These are phyloP conservation scores for Pseudocercospora crystallina DNA, from an alignment of 2,329 filamentous ascomycete species.

Conservation along the genomic window DNA sequence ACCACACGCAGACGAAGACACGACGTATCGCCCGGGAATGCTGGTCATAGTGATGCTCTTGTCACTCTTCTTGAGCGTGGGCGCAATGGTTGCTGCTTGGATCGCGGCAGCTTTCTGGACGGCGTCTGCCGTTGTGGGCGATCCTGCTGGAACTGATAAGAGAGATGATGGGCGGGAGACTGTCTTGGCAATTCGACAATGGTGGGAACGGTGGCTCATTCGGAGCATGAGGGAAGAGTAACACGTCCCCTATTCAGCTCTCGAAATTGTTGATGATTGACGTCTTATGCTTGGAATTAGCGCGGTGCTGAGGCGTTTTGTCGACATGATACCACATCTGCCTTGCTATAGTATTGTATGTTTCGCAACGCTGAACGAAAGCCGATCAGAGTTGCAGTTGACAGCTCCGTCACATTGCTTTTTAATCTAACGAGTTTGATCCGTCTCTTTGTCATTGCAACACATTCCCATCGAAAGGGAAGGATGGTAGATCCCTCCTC, in stretches of 20 bases:
- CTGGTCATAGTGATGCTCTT: slow-evolving; percentile 56
- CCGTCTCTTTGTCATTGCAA: too few relatives aligned
- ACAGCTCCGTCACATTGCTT: too few relatives aligned
- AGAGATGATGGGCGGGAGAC: slow-evolving; percentile 62
- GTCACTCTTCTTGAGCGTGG: slow-evolving; percentile 57
- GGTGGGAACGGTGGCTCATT: slow-evolving; percentile 61
- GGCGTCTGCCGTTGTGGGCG: slow-evolving; percentile 52
- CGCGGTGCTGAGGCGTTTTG: slow-evolving; percentile 17
- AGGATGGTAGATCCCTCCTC: too few relatives aligned
- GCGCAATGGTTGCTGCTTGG: slow-evolving; percentile 58
- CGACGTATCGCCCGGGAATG: slow-evolving; percentile 42
- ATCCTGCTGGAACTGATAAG: slow-evolving; percentile 58
- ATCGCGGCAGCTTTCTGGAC: slow-evolving; percentile 63
- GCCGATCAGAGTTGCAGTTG: too few relatives aligned
- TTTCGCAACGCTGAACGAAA: too few relatives aligned
- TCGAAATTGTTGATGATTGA: slow-evolving; percentile 1
- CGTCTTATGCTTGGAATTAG: slow-evolving; percentile 10
- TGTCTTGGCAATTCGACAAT: slow-evolving; percentile 57
- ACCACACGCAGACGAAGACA: slow-evolving; percentile 35
- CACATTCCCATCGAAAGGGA: too few relatives aligned
- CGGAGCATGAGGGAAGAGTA: slow-evolving; percentile 27
- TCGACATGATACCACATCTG: background rate
- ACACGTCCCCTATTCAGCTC: slow-evolving; percentile 2
- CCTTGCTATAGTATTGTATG: too few relatives aligned
- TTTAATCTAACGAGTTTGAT: too few relatives aligned